These are phyloP conservation scores for Backusella westeae DNA, from an alignment of 192 early-diverging fungal species.

Conservation along the genomic window DNA sequence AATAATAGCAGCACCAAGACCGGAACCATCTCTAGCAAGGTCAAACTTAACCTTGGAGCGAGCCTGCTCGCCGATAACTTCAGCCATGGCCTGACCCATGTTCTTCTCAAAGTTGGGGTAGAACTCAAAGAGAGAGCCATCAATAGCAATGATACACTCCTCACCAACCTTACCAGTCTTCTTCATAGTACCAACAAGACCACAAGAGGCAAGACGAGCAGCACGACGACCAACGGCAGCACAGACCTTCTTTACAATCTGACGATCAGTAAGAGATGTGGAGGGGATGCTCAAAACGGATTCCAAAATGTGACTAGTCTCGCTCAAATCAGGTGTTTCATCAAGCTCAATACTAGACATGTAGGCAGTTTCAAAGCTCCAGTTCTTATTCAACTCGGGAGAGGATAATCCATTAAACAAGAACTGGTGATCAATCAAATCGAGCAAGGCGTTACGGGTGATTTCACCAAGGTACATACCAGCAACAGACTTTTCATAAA, in stretches of 20 bases:
- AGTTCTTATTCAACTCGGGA: slow-evolving; percentile 61
- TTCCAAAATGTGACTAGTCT: slow-evolving; percentile 69
- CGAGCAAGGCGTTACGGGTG: slow-evolving; percentile 69
- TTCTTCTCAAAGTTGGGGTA: slow-evolving; percentile 76
- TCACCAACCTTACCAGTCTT: slow-evolving; percentile 46
- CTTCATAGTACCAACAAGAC: slow-evolving; percentile 62
- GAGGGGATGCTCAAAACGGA: slow-evolving; percentile 58
- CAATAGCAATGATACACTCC: slow-evolving; percentile 43
- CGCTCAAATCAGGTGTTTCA: slow-evolving; percentile 55
- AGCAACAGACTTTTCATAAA: slow-evolving; percentile 93
- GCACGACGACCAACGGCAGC: slow-evolving; percentile 78
- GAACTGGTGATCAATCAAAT: slow-evolving; percentile 74
- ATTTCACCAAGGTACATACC: slow-evolving; percentile 95
- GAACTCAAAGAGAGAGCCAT: slow-evolving; percentile 75
- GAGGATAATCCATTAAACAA: slow-evolving; percentile 74
- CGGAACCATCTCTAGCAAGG: slow-evolving; percentile 79
- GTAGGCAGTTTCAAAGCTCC: slow-evolving; percentile 78
- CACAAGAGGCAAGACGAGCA: slow-evolving; percentile 76
- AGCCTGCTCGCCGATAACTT: slow-evolving; percentile 65
- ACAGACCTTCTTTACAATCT: slow-evolving; percentile 76
- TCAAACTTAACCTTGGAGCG: slow-evolving; percentile 64
- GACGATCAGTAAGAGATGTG: slow-evolving; percentile 74
- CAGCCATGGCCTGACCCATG: slow-evolving; percentile 71
- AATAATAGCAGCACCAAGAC: slow-evolving; percentile 69
- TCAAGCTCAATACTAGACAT: slow-evolving; percentile 75